A percentile compares a stretch with the other conserved stretches of the same genome.
Conservation (phyloP, 1,139 yeast genomes). For the Wickerhamomyces sp. region DNA sequence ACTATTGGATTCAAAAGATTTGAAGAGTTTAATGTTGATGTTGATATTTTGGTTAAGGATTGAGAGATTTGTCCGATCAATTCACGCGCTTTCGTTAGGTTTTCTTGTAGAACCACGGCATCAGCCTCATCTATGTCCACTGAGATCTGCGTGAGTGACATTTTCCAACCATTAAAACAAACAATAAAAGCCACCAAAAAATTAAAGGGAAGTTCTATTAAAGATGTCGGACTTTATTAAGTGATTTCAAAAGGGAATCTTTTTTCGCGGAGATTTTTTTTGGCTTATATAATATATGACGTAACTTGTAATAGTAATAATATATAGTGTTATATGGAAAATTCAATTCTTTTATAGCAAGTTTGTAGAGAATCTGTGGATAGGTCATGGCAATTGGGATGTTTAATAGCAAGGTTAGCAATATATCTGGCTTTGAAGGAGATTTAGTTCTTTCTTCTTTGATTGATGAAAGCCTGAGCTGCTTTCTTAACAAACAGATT, state of each 20-base stretch:
- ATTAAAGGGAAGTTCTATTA: too few species aligned
- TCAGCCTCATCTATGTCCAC: constrained; percentile 80
- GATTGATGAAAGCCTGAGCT: constrained; percentile 23
- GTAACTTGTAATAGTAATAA: too few species aligned
- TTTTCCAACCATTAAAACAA: neutral
- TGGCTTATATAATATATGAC: too few species aligned
- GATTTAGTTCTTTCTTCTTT: neutral
- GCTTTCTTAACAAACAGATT: constrained; percentile 40
- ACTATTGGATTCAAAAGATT: constrained; percentile 67
- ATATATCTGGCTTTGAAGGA: too few species aligned
- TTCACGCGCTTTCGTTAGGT: constrained; percentile 53
- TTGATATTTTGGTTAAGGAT: constrained; percentile 52
- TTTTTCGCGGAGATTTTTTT: too few species aligned
- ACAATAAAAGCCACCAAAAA: neutral
- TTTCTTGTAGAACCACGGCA: constrained; percentile 74
- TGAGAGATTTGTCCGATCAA: constrained; percentile 52
- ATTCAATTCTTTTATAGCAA: too few species aligned
- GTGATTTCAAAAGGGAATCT: too few species aligned
- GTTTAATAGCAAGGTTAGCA: too few species aligned
- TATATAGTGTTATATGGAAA: too few species aligned
- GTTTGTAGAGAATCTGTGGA: too few species aligned
- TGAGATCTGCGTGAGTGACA: constrained; percentile 9
- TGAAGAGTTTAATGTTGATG: constrained; percentile 58
- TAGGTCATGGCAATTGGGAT: too few species aligned
- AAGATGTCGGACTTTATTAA: too few species aligned